A percentile compares a stretch with the other conserved stretches of the same genome.
Conservation (phyloP, 176 grass and related monocot genomes). For the Secale cereale region DNA sequence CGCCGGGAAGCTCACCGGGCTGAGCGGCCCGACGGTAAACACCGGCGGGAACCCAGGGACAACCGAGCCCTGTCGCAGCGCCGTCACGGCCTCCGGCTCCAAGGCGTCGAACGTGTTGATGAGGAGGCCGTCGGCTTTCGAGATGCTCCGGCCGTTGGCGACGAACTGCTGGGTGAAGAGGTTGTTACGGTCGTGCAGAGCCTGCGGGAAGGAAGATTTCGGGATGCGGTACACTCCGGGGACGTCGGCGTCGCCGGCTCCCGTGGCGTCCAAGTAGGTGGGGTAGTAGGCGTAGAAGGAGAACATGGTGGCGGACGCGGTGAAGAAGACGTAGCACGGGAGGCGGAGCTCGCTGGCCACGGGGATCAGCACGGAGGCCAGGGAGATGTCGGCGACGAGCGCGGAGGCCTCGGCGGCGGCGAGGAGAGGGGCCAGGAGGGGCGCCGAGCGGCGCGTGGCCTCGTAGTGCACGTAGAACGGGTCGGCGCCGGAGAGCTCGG, state of each 20-base stretch:
- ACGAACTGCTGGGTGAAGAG: slow-evolving; percentile 1
- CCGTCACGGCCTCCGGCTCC: slow-evolving; percentile 2
- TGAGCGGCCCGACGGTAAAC: slow-evolving; percentile 37
- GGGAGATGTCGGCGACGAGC: slow-evolving; percentile 36
- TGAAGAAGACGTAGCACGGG: slow-evolving; percentile 55
- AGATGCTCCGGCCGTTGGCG: not conserved
- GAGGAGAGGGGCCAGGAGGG: slow-evolving; percentile 29
- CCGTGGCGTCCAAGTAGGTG: not conserved
- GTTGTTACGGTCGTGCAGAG: slow-evolving; percentile 7
- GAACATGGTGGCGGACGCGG: slow-evolving; percentile 54
- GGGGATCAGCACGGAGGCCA: slow-evolving; percentile 36
- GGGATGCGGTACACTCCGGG: not conserved
- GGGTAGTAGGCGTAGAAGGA: slow-evolving; percentile 46
- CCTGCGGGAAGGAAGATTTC: not conserved
- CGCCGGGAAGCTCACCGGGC: no score
- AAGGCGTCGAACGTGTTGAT: slow-evolving; percentile 10
- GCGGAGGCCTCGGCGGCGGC: slow-evolving; percentile 24
- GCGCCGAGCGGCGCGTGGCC: slow-evolving; percentile 45
- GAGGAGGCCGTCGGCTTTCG: not conserved
- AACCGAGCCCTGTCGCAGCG: not conserved
- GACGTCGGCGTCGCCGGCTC: not conserved
- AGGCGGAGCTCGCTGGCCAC: slow-evolving; percentile 7
- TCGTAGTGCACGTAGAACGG: slow-evolving; percentile 58
- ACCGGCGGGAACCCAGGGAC: slow-evolving; percentile 33
- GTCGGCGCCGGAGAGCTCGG: slow-evolving; percentile 28